A percentile compares a stretch with the other conserved stretches of the same genome.
These are phyloP conservation scores for Gonapodya sp. DNA, from an alignment of 192 early-diverging fungal genomes.

Conservation along the genomic window DNA sequence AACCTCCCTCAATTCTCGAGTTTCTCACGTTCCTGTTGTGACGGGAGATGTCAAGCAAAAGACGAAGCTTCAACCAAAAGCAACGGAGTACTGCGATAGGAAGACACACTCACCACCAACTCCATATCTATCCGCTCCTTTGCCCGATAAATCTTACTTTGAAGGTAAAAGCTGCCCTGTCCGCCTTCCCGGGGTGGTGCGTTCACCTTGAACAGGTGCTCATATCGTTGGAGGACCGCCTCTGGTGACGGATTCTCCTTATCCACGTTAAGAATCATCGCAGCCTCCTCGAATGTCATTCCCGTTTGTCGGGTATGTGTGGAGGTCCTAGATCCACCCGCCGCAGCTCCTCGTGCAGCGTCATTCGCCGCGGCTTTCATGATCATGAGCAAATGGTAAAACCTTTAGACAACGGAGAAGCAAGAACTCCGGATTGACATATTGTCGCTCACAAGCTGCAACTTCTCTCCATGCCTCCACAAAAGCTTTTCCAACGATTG, in stretches of 20 bases:
- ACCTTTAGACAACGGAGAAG: slow-evolving; percentile 8
- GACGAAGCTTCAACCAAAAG: no score
- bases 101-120: slow-evolving; percentile 42
- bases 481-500: slow-evolving; percentile 83
- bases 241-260: slow-evolving; percentile 52
- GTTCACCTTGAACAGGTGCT: slow-evolving; percentile 78
- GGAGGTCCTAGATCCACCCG: slow-evolving; percentile 46
- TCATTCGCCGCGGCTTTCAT: slow-evolving; percentile 57
- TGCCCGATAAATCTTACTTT: slow-evolving; percentile 86
- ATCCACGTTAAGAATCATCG: slow-evolving; percentile 77
- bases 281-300: slow-evolving; percentile 82
- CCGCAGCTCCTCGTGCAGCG: slow-evolving; percentile 49
- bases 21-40: background rate
- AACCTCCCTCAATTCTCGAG: background rate
- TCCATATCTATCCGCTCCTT: slow-evolving; percentile 92
- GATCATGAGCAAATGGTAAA: no score
- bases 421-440: no score
- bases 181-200: slow-evolving; percentile 58
- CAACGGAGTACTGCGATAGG: no score
- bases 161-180: slow-evolving; percentile 81
- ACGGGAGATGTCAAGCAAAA: no score
- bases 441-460: slow-evolving; percentile 64
- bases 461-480: slow-evolving; percentile 88
- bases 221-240: slow-evolving; percentile 58
- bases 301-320: slow-evolving; percentile 65